Base-by-base conservation (phyloP, 2,329 filamentous ascomycete species). In the Aspergillus sp. region DNA sequence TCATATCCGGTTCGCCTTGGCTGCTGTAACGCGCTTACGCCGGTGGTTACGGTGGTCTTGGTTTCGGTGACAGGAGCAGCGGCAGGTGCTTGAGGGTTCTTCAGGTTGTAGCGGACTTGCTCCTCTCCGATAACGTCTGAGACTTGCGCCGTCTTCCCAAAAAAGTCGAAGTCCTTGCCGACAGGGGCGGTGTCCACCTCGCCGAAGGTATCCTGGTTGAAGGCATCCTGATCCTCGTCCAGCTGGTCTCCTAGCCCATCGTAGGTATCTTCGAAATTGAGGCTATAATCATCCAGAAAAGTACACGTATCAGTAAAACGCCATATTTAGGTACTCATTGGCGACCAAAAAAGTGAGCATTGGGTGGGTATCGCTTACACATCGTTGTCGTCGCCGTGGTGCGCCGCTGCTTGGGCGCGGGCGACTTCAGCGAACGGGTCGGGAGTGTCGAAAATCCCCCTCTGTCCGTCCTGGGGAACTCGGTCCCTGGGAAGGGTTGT, bases 131-230 rank as follows among this genome's bases (percentile, higher is more conserved):
- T 89, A 37, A 89, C 92, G 76, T 88, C 84, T 19, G 92, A 83
- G 41, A 96, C 90, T 75, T 93, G 87, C 57, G 93, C 93, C 6
- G 95, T 99, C 70, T 90, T 88, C 41, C 93, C 93, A 64, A 96
- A 96, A 77, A 98, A 99, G 75, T 99, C 95, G 69, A 98, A 98
- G 75, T 99, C 93, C 73, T 90, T 96, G 70, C 93, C 93, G 58
- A 95, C 85, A 11, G 80, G 75, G 39, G 73, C 64, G 17, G 73
- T 70, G 17, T 73, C 77, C 37, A 75, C 82, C 57, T 75, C 77
- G 59, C 85, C 90, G 72, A 99, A 99, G 2, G 95, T 99, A 72
- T 98, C 95, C 68, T 98, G 91, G 75, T 99, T 99, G 82, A 97
- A 91, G 51, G 85, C 91, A 80, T 99, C 95, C 69, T 93, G 90